Base-by-base conservation (phyloP, 2,329 filamentous ascomycete genomes). In the Colletotrichum lindemuthianum region DNA sequence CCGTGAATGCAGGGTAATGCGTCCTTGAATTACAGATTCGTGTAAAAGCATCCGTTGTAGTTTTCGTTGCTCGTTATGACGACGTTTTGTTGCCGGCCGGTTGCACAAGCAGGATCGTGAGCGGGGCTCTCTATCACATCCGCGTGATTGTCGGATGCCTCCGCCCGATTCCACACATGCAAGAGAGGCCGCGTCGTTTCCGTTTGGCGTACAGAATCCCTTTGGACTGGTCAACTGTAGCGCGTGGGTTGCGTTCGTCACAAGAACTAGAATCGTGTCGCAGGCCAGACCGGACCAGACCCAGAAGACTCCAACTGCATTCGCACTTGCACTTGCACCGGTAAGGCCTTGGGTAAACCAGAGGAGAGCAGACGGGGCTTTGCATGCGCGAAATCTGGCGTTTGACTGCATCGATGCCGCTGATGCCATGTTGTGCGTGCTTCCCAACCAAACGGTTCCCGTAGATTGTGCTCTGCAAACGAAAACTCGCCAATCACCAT, bases 331-430 rank as follows among this genome's bases (percentile, higher is more conserved):
- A 24, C 4, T 24, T 24, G 24, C 24, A 3, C 24, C 24, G 24
- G 24, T 24, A 24, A 24, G 24, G 24, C 24, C 24, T 24, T 24
- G 24, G 24, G 24, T 41, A 41, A 41, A 24, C 55, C 41, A 39
- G 57, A 55, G 49, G 33, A 52, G 58, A 37, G 16, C 16, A 50
- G 57, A 51, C 51, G 36, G 49, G 53, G 45, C 43, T 65, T 66
- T 58, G 54, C 56, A 67, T 69, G 68, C 70, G 68, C 58, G 60
- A 67, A 69, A 72, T 71, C 70, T 72, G 54, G 63, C 59, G 68
- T 71, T 61, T 66, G 66, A 69, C 70, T 67, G 67, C 70, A 67
- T 71, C 68, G 69, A 69, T 67, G 63, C 59, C 56, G 61, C 65
- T 61, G 57, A 50, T 58, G 66, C 59, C 58, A 67, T 63, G 69